Evolutionary conservation across 2,329 filamentous ascomycete genomes (phyloP).

Genomic region (Sphaerulina populicola): DNA sequence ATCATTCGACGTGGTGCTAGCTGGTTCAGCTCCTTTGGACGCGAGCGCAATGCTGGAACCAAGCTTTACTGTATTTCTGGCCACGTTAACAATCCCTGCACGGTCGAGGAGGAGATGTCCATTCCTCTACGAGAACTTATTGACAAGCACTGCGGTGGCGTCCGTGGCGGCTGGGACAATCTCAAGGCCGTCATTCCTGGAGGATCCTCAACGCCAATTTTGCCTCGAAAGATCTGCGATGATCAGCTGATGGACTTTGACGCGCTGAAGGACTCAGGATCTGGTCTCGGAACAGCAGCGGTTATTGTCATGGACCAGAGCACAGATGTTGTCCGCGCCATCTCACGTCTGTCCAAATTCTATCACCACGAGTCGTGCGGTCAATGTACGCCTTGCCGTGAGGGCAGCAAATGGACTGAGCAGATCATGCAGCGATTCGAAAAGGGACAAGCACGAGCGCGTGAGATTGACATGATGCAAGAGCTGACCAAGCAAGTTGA

Average conservation of each 20-base stretch:
- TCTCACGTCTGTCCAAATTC: conserved; percentile 87
- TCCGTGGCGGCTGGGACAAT: conserved; percentile 96
- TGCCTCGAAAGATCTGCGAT: conserved; percentile 83
- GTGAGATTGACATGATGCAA: conserved; percentile 99
- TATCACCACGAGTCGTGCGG: conserved; percentile 98
- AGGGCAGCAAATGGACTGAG: conserved; percentile 97
- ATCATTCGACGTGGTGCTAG: conserved; percentile 84
- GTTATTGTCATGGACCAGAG: conserved; percentile 99
- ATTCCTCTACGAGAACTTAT: conserved; percentile 94
- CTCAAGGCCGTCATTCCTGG: conserved; percentile 90
- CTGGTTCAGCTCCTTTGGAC: conserved; percentile 92
- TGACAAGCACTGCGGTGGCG: conserved; percentile 95
- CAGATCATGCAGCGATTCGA: conserved; percentile 98
- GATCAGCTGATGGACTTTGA: conserved; percentile 99
- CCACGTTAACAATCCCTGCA: conserved; percentile 96
- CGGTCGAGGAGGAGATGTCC: conserved; percentile 98
- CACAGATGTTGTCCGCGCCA: conserved; percentile 88
- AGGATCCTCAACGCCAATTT: conserved; percentile 90
- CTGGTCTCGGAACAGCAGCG: conserved; percentile 90
- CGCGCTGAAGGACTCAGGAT: conserved; percentile 93
- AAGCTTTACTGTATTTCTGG: conserved; percentile 98
- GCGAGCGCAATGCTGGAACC: conserved; percentile 91
- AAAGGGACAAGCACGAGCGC: conserved; percentile 74
- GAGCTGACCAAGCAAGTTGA: conserved; percentile 99
- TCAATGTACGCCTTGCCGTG: conserved; percentile 98